Percentiles rank a stretch among this genome's conserved stretches.
Conservation (phyloP, 768 basidiomycete species). For the Serendipita sp. region DNA sequence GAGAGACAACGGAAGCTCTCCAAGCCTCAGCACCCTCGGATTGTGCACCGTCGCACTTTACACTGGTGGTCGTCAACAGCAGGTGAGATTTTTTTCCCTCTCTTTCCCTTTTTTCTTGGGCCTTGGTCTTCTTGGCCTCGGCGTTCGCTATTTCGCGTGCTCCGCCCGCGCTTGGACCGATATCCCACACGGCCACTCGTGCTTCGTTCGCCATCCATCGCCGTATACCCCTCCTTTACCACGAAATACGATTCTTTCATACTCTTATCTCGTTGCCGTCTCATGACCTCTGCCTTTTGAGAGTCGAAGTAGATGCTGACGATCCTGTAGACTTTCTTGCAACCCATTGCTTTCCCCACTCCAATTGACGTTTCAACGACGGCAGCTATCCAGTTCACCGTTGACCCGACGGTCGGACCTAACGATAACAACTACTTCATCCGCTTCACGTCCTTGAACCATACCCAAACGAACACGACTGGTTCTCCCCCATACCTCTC, state of each 20-base stretch:
- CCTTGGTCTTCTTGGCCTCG: conserved; percentile 22
- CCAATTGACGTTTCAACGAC: neutral
- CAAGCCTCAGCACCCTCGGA: conserved; percentile 39
- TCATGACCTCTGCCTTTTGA: neutral
- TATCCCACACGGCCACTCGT: conserved; percentile 40
- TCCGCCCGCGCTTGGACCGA: conserved; percentile 33
- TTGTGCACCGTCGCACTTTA: conserved; percentile 40
- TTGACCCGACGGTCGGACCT: neutral
- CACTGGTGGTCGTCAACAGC: conserved; percentile 40
- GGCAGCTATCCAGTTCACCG: neutral
- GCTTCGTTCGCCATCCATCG: neutral
- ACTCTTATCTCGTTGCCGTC: neutral
- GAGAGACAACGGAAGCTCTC: conserved; percentile 37
- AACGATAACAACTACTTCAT: conserved; percentile 36
- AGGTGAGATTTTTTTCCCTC: conserved; percentile 15
- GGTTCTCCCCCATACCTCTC: conserved; percentile 32
- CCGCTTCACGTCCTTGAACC: conserved; percentile 44
- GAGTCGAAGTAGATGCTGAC: neutral
- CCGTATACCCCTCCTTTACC: neutral
- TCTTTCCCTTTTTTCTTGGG: too few species aligned
- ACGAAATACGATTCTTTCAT: neutral
- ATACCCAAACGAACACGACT: conserved; percentile 30
- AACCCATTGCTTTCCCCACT: neutral
- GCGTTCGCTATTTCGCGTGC: conserved; percentile 37
- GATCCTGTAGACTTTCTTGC: neutral